Evolutionary conservation across 495 filamentous ascomycete species (phyloP).

Genomic region (Aspergillus egyptiacus): DNA sequence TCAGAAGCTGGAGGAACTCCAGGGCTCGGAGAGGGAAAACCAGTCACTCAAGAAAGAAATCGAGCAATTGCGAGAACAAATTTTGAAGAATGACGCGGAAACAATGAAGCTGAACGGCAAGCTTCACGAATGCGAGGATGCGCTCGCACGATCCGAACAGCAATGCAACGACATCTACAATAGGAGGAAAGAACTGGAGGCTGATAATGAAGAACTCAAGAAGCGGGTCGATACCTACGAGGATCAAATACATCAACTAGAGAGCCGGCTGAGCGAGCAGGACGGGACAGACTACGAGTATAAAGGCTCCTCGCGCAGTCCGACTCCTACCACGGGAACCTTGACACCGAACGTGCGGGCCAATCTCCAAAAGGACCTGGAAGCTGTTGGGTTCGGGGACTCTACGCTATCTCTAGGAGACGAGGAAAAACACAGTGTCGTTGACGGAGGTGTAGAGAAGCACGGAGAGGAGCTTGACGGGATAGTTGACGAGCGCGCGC

Average conservation of each 20-base stretch:
- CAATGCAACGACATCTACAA: constrained; percentile 54
- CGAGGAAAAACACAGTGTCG: constrained; percentile 45
- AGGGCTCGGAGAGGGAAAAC: constrained; percentile 67
- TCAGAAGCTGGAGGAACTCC: constrained; percentile 67
- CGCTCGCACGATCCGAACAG: constrained; percentile 55
- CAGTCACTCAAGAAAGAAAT: constrained; percentile 56
- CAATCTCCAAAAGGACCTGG: constrained; percentile 43
- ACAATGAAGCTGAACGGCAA: constrained; percentile 44
- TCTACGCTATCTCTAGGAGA: constrained; percentile 40
- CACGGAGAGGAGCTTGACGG: constrained; percentile 36
- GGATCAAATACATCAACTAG: constrained; percentile 52
- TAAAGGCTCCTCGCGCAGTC: constrained; percentile 39
- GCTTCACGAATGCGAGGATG: constrained; percentile 54
- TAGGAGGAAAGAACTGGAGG: constrained; percentile 50
- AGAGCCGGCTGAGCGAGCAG: constrained; percentile 35
- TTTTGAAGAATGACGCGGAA: constrained; percentile 48
- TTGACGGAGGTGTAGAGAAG: constrained; percentile 43
- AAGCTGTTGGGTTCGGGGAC: constrained; percentile 38
- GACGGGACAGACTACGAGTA: constrained; percentile 26
- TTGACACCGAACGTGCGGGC: constrained; percentile 38
- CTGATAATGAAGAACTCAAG: constrained; percentile 51
- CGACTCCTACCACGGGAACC: constrained; percentile 33
- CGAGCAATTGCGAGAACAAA: constrained; percentile 49
- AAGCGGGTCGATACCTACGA: constrained; percentile 48
- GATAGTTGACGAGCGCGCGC: neutral